phyloP scores from a whole-genome alignment of 345 rosid species.

The Salix caprea region DNA sequence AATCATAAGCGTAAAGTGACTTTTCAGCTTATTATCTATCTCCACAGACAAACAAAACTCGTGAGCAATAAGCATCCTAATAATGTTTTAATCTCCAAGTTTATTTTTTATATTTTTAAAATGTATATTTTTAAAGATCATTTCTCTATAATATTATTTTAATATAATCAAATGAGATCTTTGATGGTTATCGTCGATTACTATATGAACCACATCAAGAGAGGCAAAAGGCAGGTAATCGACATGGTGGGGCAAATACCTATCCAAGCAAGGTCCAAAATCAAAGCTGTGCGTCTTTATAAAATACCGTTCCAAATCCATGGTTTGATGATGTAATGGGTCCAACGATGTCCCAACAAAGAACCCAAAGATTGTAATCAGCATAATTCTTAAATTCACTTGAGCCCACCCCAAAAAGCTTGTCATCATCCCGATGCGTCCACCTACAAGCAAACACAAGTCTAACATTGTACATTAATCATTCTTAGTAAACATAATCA shows the following conservation, averaged over 20 bases:
- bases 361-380: background rate
- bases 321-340: conserved; percentile 2
- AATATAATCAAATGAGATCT: too few species aligned
- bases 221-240: background rate
- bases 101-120: too few species aligned
- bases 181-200: too few species aligned
- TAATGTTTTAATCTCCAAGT: too few species aligned
- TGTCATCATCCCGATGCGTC: conserved; percentile 14
- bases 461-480: background rate
- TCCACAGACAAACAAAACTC: too few species aligned
- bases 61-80: too few species aligned
- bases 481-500: background rate
- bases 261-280: background rate
- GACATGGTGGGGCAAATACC: background rate
- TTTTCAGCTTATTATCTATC: too few species aligned
- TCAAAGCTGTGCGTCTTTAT: background rate
- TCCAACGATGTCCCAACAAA: conserved; percentile 20
- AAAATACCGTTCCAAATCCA: background rate
- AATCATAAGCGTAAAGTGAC: too few species aligned
- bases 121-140: too few species aligned
- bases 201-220: too few species aligned
- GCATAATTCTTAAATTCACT: conserved; percentile 8
- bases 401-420: conserved; percentile 4
- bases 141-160: too few species aligned
- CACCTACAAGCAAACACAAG: background rate